These are phyloP conservation scores for Colletotrichum sp. DNA, from an alignment of 2,329 filamentous ascomycete species.

Conservation along the genomic window DNA sequence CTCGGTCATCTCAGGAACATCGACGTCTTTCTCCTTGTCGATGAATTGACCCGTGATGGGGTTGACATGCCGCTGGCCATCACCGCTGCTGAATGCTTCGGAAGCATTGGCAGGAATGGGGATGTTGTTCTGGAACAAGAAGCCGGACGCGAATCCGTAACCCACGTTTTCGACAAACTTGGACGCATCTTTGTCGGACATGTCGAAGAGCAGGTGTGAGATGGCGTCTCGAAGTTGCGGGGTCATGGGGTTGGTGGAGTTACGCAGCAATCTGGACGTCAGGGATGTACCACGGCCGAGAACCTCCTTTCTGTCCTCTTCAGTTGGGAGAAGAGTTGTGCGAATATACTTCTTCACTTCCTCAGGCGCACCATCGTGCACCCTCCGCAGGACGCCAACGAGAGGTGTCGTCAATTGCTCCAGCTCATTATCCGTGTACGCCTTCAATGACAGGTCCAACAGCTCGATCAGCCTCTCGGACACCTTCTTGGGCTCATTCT, in stretches of 20 bases:
- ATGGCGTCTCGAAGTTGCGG: constrained; percentile 77
- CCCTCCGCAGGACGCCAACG: constrained; percentile 72
- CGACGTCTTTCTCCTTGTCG: constrained; percentile 66
- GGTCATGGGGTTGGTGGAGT: constrained; percentile 76
- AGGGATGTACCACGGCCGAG: constrained; percentile 79
- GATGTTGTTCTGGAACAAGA: constrained; percentile 84
- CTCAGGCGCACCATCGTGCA: constrained; percentile 74
- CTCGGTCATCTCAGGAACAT: constrained; percentile 78
- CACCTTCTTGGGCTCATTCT: constrained; percentile 62
- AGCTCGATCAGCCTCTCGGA: constrained; percentile 72
- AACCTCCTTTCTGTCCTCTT: constrained; percentile 76
- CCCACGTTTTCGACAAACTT: constrained; percentile 91
- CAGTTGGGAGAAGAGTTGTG: constrained; percentile 73
- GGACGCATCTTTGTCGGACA: constrained; percentile 80
- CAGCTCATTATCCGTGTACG: constrained; percentile 72
- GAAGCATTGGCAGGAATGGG: constrained; percentile 72
- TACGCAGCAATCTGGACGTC: constrained; percentile 76
- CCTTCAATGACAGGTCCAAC: constrained; percentile 68
- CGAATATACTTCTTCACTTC: constrained; percentile 68
- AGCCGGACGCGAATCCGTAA: constrained; percentile 92
- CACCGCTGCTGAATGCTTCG: constrained; percentile 49
- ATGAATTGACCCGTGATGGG: constrained; percentile 87
- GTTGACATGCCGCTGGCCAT: constrained; percentile 62
- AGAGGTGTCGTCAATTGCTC: constrained; percentile 76
- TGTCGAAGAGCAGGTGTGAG: constrained; percentile 81